phyloP scores from a whole-genome alignment of 306 rosid genomes.

The Trifolium pratense region DNA sequence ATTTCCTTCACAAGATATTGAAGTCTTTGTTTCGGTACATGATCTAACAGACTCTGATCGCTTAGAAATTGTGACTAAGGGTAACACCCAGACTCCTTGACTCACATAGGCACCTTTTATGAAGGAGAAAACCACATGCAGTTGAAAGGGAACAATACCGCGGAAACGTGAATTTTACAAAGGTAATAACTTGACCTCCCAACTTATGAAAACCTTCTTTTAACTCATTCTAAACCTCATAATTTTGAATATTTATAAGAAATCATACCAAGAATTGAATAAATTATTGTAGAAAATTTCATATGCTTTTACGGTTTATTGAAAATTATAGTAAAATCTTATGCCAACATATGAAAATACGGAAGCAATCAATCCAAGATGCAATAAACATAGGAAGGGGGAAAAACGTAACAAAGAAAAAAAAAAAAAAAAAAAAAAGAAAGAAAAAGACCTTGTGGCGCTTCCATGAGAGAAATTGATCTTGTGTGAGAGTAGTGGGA shows the following conservation, averaged over 20 bases:
- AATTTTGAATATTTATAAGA: neutral
- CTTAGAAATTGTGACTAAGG: too few relatives aligned
- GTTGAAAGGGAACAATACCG: too few relatives aligned
- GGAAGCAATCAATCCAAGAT: neutral
- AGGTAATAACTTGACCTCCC: neutral
- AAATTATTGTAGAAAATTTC: conserved; percentile 3
- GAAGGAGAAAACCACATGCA: too few relatives aligned
- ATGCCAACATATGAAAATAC: too few relatives aligned
- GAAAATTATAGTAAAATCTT: neutral
- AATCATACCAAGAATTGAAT: neutral
- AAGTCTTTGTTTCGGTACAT: too few relatives aligned
- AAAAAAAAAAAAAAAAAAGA: neutral
- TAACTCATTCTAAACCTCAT: conserved; percentile 4
- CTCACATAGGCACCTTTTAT: too few relatives aligned
- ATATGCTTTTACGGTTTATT: neutral
- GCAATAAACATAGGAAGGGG: neutral
- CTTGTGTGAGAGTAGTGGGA: conserved; percentile 44
- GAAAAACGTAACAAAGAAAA: conserved; percentile 39
- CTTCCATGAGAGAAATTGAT: conserved; percentile 87
- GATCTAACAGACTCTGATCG: too few relatives aligned
- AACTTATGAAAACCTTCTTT: neutral
- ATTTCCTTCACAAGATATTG: too few relatives aligned
- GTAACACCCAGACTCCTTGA: too few relatives aligned
- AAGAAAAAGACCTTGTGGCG: conserved; percentile 61
- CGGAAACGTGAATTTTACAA: too few relatives aligned